A percentile compares a stretch with the other conserved stretches of the same genome.
phyloP scores from a whole-genome alignment of 768 basidiomycete species.

The Mycena filopes region DNA sequence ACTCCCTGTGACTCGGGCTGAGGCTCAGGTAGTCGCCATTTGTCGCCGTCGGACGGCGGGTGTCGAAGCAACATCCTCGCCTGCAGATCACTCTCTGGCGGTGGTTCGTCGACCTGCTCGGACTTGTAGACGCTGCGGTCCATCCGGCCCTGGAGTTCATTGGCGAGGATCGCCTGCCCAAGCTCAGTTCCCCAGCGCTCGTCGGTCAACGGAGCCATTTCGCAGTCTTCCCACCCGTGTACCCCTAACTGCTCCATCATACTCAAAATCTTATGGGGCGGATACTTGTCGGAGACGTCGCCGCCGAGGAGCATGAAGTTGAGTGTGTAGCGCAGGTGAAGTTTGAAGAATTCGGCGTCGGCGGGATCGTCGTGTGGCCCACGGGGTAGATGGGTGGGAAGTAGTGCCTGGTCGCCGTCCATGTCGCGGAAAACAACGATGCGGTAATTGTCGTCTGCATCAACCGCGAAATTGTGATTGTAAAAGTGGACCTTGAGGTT shows the following conservation, averaged over 20 bases:
- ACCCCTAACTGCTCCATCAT: constrained; percentile 13
- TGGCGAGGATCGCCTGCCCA: constrained; percentile 16
- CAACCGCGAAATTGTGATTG: constrained; percentile 20
- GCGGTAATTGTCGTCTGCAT: constrained; percentile 22
- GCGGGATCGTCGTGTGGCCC: background rate
- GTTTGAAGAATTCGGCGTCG: constrained; percentile 5
- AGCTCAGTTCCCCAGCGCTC: constrained; percentile 16
- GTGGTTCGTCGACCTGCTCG: too few species aligned
- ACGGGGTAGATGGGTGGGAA: constrained; percentile 16
- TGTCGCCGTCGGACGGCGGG: too few species aligned
- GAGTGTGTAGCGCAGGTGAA: constrained; percentile 10
- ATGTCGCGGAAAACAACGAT: constrained; percentile 16
- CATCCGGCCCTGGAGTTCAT: background rate
- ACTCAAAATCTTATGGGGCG: background rate
- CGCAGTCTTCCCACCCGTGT: background rate
- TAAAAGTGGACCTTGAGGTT: constrained; percentile 19
- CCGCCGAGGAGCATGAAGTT: constrained; percentile 27
- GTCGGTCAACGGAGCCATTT: constrained; percentile 15
- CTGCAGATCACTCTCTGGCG: too few species aligned
- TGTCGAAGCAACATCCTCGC: too few species aligned
- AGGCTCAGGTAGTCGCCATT: too few species aligned
- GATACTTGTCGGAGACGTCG: constrained; percentile 16
- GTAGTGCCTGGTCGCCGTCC: constrained; percentile 1
- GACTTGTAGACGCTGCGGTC: background rate
- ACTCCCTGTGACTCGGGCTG: too few species aligned